These are phyloP conservation scores for Streptanthus diversifolius DNA, from an alignment of 345 rosid species.

Conservation along the genomic window DNA sequence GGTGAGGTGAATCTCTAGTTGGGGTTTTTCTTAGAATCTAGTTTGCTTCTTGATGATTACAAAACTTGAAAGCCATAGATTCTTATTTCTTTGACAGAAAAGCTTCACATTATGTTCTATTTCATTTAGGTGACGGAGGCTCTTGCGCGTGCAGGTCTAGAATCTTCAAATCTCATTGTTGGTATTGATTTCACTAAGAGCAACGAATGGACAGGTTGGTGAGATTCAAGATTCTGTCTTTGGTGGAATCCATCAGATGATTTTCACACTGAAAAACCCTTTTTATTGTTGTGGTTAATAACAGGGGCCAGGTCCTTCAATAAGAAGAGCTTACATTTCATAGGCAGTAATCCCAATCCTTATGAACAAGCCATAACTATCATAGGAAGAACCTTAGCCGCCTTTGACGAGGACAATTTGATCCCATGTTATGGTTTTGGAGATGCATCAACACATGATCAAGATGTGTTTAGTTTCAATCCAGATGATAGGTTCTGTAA, in stretches of 20 bases:
- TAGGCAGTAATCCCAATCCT: slow-evolving; percentile 67
- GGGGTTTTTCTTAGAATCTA: not conserved
- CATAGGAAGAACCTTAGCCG: slow-evolving; percentile 77
- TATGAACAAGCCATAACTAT: slow-evolving; percentile 93
- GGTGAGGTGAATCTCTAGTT: slow-evolving; percentile 38
- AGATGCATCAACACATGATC: slow-evolving; percentile 97
- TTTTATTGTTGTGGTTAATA: slow-evolving; percentile 19
- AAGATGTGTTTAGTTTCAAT: slow-evolving; percentile 82
- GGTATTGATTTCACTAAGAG: slow-evolving; percentile 99
- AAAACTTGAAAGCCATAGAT: not conserved
- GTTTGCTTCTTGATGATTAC: slow-evolving; percentile 1
- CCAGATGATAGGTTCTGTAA: slow-evolving; percentile 63
- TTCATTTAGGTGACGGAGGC: slow-evolving; percentile 74
- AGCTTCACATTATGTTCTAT: not conserved
- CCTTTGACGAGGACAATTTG: slow-evolving; percentile 85
- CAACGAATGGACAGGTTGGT: slow-evolving; percentile 94
- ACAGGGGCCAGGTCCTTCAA: slow-evolving; percentile 74
- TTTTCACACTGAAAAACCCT: not conserved
- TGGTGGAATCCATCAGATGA: not conserved
- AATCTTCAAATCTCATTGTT: slow-evolving; percentile 95
- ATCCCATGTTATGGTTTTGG: slow-evolving; percentile 99
- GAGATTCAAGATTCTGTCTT: slow-evolving; percentile 19
- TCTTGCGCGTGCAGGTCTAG: slow-evolving; percentile 80
- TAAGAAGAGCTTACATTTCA: slow-evolving; percentile 67
- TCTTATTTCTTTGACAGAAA: not conserved